phyloP scores from a whole-genome alignment of 208 protist species.

The Trypanosoma melophagium region DNA sequence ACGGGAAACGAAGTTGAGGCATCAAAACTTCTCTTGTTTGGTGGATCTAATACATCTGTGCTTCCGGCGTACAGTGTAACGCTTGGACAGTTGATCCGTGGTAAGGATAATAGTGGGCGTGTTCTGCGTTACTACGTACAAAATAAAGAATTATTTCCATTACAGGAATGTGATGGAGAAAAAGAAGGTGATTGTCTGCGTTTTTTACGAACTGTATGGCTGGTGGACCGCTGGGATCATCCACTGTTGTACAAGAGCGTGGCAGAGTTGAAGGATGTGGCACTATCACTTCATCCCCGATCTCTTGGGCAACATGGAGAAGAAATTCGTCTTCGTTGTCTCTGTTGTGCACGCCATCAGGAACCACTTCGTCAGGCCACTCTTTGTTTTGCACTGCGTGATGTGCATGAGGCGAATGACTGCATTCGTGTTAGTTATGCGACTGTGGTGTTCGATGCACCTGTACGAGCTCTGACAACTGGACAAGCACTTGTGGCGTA shows the following conservation, averaged over 20 bases:
- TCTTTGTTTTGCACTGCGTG: conserved; percentile 32
- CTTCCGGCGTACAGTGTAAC: conserved; percentile 73
- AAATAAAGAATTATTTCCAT: conserved; percentile 38
- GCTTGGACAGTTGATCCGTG: conserved; percentile 59
- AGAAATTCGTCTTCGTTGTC: conserved; percentile 27
- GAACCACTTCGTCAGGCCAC: conserved; percentile 38
- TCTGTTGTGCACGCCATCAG: conserved; percentile 60
- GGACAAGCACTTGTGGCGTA: conserved; percentile 71
- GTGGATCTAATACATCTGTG: not conserved
- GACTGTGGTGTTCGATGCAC: conserved; percentile 34
- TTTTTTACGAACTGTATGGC: conserved; percentile 49
- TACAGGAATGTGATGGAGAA: not conserved
- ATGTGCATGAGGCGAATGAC: conserved; percentile 9
- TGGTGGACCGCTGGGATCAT: conserved; percentile 65
- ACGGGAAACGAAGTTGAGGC: conserved; percentile 24
- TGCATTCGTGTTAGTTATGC: conserved; percentile 5
- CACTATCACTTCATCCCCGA: conserved; percentile 7
- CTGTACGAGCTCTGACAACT: conserved; percentile 54
- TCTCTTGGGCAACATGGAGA: not conserved
- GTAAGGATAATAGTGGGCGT: not conserved
- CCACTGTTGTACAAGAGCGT: conserved; percentile 31
- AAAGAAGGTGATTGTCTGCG: conserved; percentile 6
- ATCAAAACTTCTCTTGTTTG: conserved; percentile 7
- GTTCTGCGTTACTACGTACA: conserved; percentile 52
- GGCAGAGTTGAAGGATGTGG: conserved; percentile 19